phyloP scores from a whole-genome alignment of 2,329 filamentous ascomycete species.

The Phoma sp. region DNA sequence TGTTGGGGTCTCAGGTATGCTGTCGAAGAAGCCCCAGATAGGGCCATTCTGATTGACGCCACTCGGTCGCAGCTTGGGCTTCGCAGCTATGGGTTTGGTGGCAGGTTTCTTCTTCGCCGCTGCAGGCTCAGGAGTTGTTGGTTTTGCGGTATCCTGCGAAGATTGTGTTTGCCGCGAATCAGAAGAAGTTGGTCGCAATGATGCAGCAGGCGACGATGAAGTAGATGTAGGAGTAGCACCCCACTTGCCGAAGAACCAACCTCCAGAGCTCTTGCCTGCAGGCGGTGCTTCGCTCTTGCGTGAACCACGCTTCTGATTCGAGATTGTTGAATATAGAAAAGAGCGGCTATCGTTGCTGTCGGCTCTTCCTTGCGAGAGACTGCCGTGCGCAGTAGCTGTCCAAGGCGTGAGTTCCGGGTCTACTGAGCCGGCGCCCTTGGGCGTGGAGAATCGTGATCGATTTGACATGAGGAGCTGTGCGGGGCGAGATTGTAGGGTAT shows the following conservation, averaged over 20 bases:
- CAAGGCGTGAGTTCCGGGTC: conserved; percentile 54
- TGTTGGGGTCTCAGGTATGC: conserved; percentile 39
- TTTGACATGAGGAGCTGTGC: conserved; percentile 72
- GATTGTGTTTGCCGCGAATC: conserved; percentile 34
- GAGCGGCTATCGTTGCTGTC: conserved; percentile 67
- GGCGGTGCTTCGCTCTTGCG: conserved; percentile 25
- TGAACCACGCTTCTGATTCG: conserved; percentile 35
- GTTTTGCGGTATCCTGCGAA: conserved; percentile 19
- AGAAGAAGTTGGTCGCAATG: conserved; percentile 28
- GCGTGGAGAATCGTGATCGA: conserved; percentile 59
- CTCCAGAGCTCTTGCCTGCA: conserved; percentile 63
- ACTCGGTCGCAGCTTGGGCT: conserved; percentile 35
- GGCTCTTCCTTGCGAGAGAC: conserved; percentile 56
- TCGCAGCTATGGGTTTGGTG: conserved; percentile 6
- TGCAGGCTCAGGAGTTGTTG: neutral
- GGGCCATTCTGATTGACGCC: conserved; percentile 51
- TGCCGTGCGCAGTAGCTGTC: conserved; percentile 57
- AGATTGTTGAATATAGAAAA: conserved; percentile 42
- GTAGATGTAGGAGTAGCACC: conserved; percentile 58
- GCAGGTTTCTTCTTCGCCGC: conserved; percentile 7
- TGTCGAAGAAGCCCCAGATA: conserved; percentile 49
- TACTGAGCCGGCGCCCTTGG: conserved; percentile 53
- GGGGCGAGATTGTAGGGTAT: conserved; percentile 77
- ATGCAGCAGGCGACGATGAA: conserved; percentile 38
- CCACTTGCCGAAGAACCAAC: conserved; percentile 72